Evolutionary conservation across 495 filamentous ascomycete species (phyloP), one percentile per base, ranked within the genome.

Genomic region (Astrocystis sublimbata): DNA sequence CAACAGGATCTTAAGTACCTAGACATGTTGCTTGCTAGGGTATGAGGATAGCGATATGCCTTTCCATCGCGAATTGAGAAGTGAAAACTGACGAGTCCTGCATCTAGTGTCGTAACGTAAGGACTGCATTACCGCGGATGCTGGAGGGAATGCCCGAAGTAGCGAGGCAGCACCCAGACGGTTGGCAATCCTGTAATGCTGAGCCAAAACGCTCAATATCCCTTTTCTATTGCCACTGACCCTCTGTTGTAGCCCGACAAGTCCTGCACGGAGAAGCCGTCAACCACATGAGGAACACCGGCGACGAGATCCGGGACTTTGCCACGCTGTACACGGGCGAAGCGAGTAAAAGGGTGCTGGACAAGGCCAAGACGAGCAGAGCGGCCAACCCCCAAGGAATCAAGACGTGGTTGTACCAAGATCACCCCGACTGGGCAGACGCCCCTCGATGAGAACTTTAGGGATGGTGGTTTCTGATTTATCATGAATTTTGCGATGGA

Each of bases 391-490:
- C 79, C 0, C 72, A 73, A 45, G 80, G 78, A 13, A 80, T 84
- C 55, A 80, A 74, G 63, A 74, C 76, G 30, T 85, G 83, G 82
- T 70, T 69, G 21, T 71, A 77, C 3, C 73, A 66, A 21, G 79
- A 84, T 8, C 72, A 84, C 59, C 79, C 81, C 0, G 75, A 79
- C 38, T 84, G 81, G 81, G 67, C 76, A 42, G 65, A 72, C 9
- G 26, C 47, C 31, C 24, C 61, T 58, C 59, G 28, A 31, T 58
- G 30, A 57, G 42, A 15, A 26, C 9, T 30, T 38, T 42, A 47
- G 40, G 24, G 35, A 6, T 1, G 15, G n/a, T n/a, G n/a, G n/a
- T n/a, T n/a, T n/a, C n/a, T n/a, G n/a, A 4, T 6, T 35, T 28
- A 30, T 31, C 53, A 57, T 19, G 31, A 50, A n/a, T 6, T 62